Base-by-base conservation (phyloP, 192 early-diverging fungal species). In the Phlyctochytrium planicorne region DNA sequence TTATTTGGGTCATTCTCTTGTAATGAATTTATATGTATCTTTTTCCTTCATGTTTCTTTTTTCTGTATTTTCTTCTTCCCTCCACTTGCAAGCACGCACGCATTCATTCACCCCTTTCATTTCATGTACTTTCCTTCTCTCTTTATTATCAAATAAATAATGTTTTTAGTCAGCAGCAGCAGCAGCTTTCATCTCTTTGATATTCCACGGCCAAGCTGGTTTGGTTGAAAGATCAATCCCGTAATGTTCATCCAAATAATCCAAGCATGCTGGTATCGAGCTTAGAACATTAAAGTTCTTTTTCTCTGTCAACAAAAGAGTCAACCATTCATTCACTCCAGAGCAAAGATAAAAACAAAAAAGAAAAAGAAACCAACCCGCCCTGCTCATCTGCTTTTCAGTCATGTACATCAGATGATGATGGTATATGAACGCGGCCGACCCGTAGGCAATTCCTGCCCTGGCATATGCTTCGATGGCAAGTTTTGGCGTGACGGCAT, bases 361-460 rank as follows among this genome's bases (percentile, higher is more conserved):
- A 30, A 35, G 20, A 24, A 32, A 57, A 10, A 20, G 52, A 2
- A 35, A 40, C 59, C 25, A 65, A 76, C 78, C 78, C 3, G 89
- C 80, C 53, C 84, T 84, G 65, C 82, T 86, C 93, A 97, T 94
- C 29, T 80, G 55, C 50, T 82, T 81, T 63, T 97, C 95, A 62
- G 94, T 80, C 94, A 97, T 97, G 75, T 83, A 97, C 92, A 95
- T 94, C 30, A 98, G 62, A 70, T 98, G 96, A 68, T 98, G 96
- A 65, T 97, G 95, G 34, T 93, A 84, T 30, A 98, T 93, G 69
- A 90, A 90, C 0, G 82, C 81, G 30, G 89, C 89, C 23, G 92
- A 90, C 30, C 96, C 95, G 68, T 91, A 94, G 1, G 79, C 87
- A 2, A 94, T 36, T 1, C 88, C 87, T 2, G 81, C 37, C 17